Evolutionary conservation across 1,284 basidiomycete species (phyloP).

Genomic region (Tilletia indica): DNA sequence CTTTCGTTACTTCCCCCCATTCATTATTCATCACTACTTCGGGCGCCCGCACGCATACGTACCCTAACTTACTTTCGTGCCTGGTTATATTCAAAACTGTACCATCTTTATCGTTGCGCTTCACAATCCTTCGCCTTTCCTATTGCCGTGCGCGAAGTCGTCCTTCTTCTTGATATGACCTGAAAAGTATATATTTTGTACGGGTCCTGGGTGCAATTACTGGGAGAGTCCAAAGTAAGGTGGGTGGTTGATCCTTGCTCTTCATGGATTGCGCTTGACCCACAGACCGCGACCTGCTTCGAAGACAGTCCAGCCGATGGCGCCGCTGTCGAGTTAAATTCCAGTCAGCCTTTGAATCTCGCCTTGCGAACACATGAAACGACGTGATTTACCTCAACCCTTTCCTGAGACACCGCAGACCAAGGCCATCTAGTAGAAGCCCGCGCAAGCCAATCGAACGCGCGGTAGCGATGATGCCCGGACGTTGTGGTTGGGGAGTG

Average conservation of each 20-base stretch:
- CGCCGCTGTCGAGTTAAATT: conserved; percentile 31
- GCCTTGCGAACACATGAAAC: neutral
- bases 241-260: too few relatives aligned
- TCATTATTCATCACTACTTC: too few relatives aligned
- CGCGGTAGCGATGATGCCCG: conserved; percentile 29
- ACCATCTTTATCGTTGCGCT: neutral
- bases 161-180: too few relatives aligned
- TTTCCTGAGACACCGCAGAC: conserved; percentile 50
- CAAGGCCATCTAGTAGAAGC: conserved; percentile 45
- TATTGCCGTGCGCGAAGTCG: too few relatives aligned
- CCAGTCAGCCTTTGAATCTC: neutral
- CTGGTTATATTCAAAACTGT: neutral
- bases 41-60: too few relatives aligned
- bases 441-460: conserved; percentile 34
- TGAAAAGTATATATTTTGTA: too few relatives aligned
- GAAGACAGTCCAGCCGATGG: conserved; percentile 55
- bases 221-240: too few relatives aligned
- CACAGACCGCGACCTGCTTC: conserved; percentile 38
- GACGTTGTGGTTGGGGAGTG: conserved; percentile 17
- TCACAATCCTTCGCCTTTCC: too few relatives aligned
- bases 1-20: too few relatives aligned
- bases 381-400: conserved; percentile 23
- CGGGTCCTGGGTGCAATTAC: too few relatives aligned
- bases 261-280: conserved; percentile 25
- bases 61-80: too few relatives aligned